Evolutionary conservation across 768 basidiomycete genomes (phyloP).

Genomic region (Tricholoma terreum): DNA sequence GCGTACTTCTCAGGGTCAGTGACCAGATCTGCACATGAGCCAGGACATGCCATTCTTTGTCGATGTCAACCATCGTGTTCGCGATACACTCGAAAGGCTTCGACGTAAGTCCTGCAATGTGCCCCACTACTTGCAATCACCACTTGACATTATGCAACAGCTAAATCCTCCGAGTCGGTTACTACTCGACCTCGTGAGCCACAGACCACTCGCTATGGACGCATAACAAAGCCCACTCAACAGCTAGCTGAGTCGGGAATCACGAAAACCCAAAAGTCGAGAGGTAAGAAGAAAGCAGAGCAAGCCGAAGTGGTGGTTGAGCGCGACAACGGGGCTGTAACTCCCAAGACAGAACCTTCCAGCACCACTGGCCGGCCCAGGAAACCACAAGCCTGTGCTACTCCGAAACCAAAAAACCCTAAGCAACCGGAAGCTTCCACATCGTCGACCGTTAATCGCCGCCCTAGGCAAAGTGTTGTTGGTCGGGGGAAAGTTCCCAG

Average conservation of each 20-base stretch:
- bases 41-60: slow-evolving; percentile 7
- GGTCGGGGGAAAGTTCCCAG: background rate
- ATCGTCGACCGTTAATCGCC: background rate
- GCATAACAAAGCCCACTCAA: background rate
- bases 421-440: background rate
- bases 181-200: background rate
- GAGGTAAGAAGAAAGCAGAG: background rate
- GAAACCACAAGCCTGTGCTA: background rate
- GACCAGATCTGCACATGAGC: slow-evolving; percentile 6
- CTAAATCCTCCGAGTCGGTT: background rate
- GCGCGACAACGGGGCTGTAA: background rate
- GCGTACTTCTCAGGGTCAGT: background rate
- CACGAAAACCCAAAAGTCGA: background rate
- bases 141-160: background rate
- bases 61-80: background rate
- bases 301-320: background rate
- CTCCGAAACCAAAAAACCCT: background rate
- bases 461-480: background rate
- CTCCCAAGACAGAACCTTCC: background rate
- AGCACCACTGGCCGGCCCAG: background rate
- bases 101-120: background rate
- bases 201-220: background rate
- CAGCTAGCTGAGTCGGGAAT: background rate
- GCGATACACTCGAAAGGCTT: slow-evolving; percentile 2
- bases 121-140: background rate